Percentiles rank a stretch among this genome's conserved stretches.
phyloP scores from a whole-genome alignment of 2,329 filamentous ascomycete species.

The Calonectria pauciramosa region DNA sequence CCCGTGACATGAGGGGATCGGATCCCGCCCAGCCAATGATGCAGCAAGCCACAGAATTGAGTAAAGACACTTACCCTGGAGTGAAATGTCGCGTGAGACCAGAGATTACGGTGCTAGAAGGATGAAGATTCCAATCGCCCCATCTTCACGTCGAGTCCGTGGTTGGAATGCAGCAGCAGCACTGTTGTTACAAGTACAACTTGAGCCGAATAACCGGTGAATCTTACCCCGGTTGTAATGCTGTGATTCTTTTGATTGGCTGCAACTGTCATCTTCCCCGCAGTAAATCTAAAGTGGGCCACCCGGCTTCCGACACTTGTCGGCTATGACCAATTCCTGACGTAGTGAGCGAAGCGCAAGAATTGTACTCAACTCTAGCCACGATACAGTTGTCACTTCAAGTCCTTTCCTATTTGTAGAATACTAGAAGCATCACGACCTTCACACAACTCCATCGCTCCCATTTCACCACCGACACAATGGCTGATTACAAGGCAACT shows the following conservation, averaged over 20 bases:
- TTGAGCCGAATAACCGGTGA: conserved; percentile 14
- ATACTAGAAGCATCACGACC: neutral
- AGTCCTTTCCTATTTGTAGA: neutral
- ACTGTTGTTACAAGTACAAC: conserved; percentile 17
- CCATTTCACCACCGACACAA: neutral
- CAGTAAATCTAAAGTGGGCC: neutral
- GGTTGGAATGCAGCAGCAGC: neutral
- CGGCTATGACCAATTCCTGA: neutral
- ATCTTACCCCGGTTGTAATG: neutral
- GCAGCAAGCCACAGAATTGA: neutral
- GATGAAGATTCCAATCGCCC: neutral
- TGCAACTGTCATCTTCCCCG: neutral
- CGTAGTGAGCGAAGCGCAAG: neutral
- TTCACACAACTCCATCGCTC: neutral
- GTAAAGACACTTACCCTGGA: neutral
- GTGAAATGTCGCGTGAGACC: neutral
- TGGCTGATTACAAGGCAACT: conserved; percentile 17
- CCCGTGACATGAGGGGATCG: neutral
- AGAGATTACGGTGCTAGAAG: neutral
- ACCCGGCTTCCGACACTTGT: conserved; percentile 24
- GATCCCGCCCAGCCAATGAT: neutral
- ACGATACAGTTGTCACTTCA: neutral
- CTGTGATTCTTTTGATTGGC: conserved; percentile 5
- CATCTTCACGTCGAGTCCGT: neutral
- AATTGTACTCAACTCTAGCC: neutral